Evolutionary conservation across 441 rosid genomes (phyloP).

Genomic region (Croton setiger): DNA sequence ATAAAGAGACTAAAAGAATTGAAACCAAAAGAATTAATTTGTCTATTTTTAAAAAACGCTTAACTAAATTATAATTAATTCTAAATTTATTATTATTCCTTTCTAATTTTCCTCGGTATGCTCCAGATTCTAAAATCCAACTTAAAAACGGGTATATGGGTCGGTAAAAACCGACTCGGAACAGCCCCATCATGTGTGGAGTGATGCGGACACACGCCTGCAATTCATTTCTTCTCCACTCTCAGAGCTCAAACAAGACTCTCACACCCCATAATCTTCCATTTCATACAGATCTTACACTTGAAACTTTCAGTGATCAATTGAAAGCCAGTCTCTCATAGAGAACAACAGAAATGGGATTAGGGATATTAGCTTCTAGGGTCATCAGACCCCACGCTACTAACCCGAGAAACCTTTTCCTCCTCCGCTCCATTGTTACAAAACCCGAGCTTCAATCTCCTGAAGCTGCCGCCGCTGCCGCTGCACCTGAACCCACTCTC

Average conservation of each 20-base stretch:
- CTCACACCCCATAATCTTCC: neutral
- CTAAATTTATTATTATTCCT: too few species aligned
- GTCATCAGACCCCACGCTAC: conserved; percentile 40
- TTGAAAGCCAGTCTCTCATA: too few species aligned
- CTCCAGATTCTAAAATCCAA: too few species aligned
- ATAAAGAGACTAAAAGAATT: too few species aligned
- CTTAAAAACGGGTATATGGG: too few species aligned
- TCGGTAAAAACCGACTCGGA: neutral
- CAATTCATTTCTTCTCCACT: neutral
- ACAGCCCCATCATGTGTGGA: neutral
- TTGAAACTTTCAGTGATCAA: too few species aligned
- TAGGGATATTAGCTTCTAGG: conserved; percentile 73
- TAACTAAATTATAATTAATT: too few species aligned
- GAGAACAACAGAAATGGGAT: conserved; percentile 42
- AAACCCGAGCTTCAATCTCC: conserved; percentile 79
- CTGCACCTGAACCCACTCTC: conserved; percentile 46
- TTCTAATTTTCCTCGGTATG: too few species aligned
- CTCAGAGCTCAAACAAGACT: neutral
- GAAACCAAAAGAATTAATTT: too few species aligned
- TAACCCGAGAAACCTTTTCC: conserved; percentile 28
- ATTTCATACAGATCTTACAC: neutral
- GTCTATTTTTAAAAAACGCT: too few species aligned
- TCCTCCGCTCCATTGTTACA: conserved; percentile 65
- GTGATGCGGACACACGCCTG: conserved; percentile 21
- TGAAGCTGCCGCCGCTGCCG: conserved; percentile 52